phyloP scores from a whole-genome alignment of 768 basidiomycete genomes.

The Auriscalpium vulgare region DNA sequence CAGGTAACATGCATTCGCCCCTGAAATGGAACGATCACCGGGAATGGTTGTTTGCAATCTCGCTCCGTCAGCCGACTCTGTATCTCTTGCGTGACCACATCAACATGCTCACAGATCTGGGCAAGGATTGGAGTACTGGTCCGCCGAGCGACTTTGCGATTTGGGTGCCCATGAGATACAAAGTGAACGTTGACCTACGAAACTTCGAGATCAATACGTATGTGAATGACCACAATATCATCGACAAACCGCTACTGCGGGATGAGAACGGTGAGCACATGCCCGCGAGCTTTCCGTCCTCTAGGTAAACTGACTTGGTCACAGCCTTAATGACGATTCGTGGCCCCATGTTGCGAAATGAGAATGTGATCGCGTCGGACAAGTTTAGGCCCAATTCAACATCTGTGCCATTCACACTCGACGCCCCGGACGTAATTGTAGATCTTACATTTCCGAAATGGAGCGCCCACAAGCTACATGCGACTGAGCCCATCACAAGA shows the following conservation, averaged over 20 bases:
- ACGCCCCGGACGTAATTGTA: conserved; percentile 49
- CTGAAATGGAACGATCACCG: conserved; percentile 76
- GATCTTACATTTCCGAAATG: conserved; percentile 74
- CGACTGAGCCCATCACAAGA: conserved; percentile 48
- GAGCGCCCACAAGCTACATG: conserved; percentile 77
- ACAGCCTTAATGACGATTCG: conserved; percentile 65
- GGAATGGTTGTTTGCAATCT: conserved; percentile 71
- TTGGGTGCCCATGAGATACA: conserved; percentile 80
- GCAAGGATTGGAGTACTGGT: conserved; percentile 84
- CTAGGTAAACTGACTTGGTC: neutral
- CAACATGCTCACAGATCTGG: conserved; percentile 90
- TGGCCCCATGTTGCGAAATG: conserved; percentile 47
- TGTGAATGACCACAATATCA: conserved; percentile 94
- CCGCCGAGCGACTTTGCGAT: conserved; percentile 72
- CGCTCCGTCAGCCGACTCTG: conserved; percentile 62
- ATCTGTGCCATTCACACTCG: conserved; percentile 55
- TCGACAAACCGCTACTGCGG: conserved; percentile 73
- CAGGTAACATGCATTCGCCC: conserved; percentile 70
- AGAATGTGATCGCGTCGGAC: conserved; percentile 56
- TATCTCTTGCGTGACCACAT: conserved; percentile 88
- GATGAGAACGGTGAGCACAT: conserved; percentile 73
- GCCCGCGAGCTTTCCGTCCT: neutral
- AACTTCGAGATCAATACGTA: conserved; percentile 76
- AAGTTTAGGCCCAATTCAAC: conserved; percentile 66
- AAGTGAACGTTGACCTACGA: conserved; percentile 58